phyloP scores from a whole-genome alignment of 495 filamentous ascomycete genomes.

The Trichoderma parareesei region DNA sequence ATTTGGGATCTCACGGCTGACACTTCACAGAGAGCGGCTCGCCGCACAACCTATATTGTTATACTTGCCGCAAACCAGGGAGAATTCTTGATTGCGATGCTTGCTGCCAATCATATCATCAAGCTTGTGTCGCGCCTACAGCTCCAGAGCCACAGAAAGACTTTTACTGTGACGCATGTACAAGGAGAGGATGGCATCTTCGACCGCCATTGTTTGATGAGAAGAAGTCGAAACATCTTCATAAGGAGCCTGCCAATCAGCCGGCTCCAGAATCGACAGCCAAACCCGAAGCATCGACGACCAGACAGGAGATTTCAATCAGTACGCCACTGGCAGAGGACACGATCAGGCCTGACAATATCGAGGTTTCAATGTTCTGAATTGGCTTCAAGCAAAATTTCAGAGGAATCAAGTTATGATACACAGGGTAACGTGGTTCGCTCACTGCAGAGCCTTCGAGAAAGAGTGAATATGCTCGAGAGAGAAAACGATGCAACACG shows the following conservation, averaged over 20 bases:
- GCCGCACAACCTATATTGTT: background rate
- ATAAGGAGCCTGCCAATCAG: background rate
- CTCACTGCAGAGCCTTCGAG: constrained; percentile 3
- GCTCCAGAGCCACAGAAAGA: background rate
- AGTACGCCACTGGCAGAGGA: background rate
- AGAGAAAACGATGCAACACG: background rate
- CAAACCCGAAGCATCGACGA: background rate
- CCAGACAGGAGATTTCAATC: background rate
- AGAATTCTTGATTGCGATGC: background rate
- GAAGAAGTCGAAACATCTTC: background rate
- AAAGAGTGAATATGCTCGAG: background rate
- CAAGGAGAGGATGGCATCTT: background rate
- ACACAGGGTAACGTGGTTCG: background rate
- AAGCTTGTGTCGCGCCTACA: background rate
- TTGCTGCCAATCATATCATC: background rate
- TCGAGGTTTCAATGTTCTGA: background rate
- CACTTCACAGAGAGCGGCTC: background rate
- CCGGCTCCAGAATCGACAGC: background rate
- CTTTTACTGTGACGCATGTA: background rate
- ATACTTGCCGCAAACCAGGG: constrained; percentile 1
- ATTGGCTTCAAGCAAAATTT: background rate
- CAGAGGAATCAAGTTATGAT: background rate
- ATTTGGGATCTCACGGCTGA: too few relatives aligned
- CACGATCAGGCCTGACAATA: background rate
- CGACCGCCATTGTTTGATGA: background rate